Evolutionary conservation across 345 rosid genomes (phyloP).

Genomic region (Gossypium australe): DNA sequence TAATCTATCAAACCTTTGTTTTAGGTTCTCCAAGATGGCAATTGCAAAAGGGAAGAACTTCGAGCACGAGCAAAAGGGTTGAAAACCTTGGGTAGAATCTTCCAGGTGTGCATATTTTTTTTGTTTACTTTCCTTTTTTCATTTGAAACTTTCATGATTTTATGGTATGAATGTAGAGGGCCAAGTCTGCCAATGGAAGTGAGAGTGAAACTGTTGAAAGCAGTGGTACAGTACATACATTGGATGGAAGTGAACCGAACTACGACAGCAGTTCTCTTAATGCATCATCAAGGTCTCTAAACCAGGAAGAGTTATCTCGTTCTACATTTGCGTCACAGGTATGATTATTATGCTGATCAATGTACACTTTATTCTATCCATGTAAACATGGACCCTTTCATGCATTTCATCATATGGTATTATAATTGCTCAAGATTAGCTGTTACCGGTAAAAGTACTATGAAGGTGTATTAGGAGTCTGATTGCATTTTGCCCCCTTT

Average conservation of each 20-base stretch:
- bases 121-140: background rate
- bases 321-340: constrained; percentile 53
- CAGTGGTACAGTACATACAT: constrained; percentile 27
- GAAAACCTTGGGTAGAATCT: constrained; percentile 89
- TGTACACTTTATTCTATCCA: background rate
- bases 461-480: no score
- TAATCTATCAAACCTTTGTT: constrained; percentile 25
- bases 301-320: constrained; percentile 39
- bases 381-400: background rate
- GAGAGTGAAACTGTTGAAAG: constrained; percentile 45
- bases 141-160: constrained; percentile 3
- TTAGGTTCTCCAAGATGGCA: constrained; percentile 96
- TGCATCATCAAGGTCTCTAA: constrained; percentile 41
- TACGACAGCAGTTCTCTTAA: constrained; percentile 31
- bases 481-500: no score
- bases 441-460: background rate
- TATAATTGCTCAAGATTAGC: background rate
- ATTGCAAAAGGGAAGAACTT: constrained; percentile 78
- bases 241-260: constrained; percentile 49
- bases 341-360: constrained; percentile 10
- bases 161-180: constrained; percentile 38
- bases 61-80: constrained; percentile 88
- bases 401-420: background rate
- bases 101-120: constrained; percentile 49
- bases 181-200: constrained; percentile 52